Conservation (phyloP, 2,329 filamentous ascomycete species). For the Monilinia aucupariae region DNA sequence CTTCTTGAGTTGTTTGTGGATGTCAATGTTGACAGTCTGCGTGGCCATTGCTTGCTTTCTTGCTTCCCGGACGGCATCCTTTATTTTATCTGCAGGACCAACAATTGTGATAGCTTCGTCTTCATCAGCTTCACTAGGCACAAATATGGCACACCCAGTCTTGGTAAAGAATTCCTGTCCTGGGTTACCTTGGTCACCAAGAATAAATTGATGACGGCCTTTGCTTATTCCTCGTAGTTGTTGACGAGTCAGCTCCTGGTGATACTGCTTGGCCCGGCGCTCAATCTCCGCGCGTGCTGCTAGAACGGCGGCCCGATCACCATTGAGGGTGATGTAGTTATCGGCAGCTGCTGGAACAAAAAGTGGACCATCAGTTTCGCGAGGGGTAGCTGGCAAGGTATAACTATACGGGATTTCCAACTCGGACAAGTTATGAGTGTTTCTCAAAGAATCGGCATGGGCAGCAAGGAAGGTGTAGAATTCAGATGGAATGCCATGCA, state of each 20-base stretch:
- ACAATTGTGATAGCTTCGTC: conserved; percentile 79
- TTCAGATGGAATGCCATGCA: conserved; percentile 81
- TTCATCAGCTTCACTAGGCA: conserved; percentile 65
- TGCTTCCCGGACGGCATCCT: conserved; percentile 71
- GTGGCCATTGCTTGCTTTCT: conserved; percentile 86
- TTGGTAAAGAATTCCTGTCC: conserved; percentile 82
- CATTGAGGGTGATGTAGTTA: conserved; percentile 76
- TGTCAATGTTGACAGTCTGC: conserved; percentile 77
- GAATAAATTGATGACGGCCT: conserved; percentile 89
- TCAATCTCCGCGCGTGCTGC: conserved; percentile 77
- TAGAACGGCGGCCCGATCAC: conserved; percentile 78
- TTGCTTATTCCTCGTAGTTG: conserved; percentile 74
- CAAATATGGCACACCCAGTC: conserved; percentile 82
- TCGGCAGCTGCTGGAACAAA: conserved; percentile 67
- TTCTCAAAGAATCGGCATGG: conserved; percentile 61
- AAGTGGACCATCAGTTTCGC: conserved; percentile 57
- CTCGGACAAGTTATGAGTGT: conserved; percentile 65
- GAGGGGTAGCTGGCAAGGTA: conserved; percentile 58
- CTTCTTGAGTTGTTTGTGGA: conserved; percentile 71
- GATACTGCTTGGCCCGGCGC: conserved; percentile 68
- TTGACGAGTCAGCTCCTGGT: conserved; percentile 54
- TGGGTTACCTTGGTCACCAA: conserved; percentile 74
- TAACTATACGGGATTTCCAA: conserved; percentile 79
- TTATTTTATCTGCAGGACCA: conserved; percentile 68
- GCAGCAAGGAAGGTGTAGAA: conserved; percentile 91